Conservation (phyloP, 2,329 filamentous ascomycete species). For the Acrodontium crateriforme region DNA sequence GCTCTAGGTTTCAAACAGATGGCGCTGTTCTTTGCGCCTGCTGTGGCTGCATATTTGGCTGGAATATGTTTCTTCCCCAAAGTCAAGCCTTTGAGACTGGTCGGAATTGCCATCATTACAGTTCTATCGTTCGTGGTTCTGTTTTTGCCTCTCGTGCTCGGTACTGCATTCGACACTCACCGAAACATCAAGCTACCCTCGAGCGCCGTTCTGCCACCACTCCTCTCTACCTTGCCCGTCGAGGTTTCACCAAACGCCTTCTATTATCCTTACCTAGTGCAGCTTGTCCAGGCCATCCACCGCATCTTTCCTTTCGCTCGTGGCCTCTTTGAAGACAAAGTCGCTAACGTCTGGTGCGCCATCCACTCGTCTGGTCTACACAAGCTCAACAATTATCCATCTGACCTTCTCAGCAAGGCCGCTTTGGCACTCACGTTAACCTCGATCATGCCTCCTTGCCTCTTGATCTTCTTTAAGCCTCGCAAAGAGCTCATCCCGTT, state of each 20-base stretch:
- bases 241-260: constrained; percentile 47
- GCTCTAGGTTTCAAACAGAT: constrained; percentile 98
- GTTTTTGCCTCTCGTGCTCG: constrained; percentile 60
- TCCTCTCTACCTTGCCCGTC: constrained; percentile 49
- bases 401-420: constrained; percentile 57
- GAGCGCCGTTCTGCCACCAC: constrained; percentile 30
- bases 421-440: constrained; percentile 62
- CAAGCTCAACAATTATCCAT: constrained; percentile 67
- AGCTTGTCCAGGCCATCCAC: constrained; percentile 71
- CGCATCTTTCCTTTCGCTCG: constrained; percentile 92
- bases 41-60: constrained; percentile 80
- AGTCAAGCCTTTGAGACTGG: constrained; percentile 51
- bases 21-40: constrained; percentile 92
- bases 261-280: constrained; percentile 63
- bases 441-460: constrained; percentile 65
- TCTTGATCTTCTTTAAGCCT: constrained; percentile 66
- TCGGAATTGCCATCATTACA: constrained; percentile 64
- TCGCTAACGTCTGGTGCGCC: constrained; percentile 96
- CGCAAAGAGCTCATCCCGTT: constrained; percentile 63
- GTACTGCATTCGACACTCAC: constrained; percentile 54
- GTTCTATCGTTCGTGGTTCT: constrained; percentile 58
- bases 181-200: constrained; percentile 49
- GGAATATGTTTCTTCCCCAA: constrained; percentile 71
- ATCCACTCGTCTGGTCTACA: constrained; percentile 61
- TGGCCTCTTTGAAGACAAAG: constrained; percentile 97